Evolutionary conservation across 2,329 filamentous ascomycete species (phyloP), one percentile per base, ranked within the genome.

Genomic region (Scedosporium minutisporum): DNA sequence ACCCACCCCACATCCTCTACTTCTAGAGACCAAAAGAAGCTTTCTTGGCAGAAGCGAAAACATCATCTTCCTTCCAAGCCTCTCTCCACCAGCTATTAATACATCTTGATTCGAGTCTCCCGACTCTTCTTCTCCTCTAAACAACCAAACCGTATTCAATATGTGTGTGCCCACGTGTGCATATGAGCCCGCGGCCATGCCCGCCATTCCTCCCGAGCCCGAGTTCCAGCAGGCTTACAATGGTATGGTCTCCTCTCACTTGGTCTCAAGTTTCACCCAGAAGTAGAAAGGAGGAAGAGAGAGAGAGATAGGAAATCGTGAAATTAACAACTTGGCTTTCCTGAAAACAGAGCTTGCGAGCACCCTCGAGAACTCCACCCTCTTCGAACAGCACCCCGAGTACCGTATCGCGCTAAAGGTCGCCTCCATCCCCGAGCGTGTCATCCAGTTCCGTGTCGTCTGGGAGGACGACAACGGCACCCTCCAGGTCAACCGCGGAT

Each of bases 171-270:
- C 51, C 23, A 55, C 51, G 10, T 55, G 3, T 27, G 51, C 51
- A 18, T 55, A 27, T 23, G 51, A 55, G 51, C 23, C 51, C 23
- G 51, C 51, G 51, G 51, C 51, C 23, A 95, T 96, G 90, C 90
- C 92, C 69, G 88, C 95, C 82, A 83, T 95, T 72, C 86, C 90
- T 61, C 80, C 81, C 67, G 93, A 97, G 86, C 93, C 95, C 73
- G 93, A 99, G 82, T 97, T 97, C 82, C 87, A 97, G 87, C 93
- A 97, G 86, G 93, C 93, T 73, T 96, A 96, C 86, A 91, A 92
- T 77, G 91, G 91, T 96, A 80, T 72, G 82, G 41, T 12, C 6
- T 27, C 53, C n/a, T n/a, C 23, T 38, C n/a, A 12, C 18, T 18
- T 41, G 16, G 41, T 33, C 38, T 9, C 23, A 6, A 23, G 44